Conservation (phyloP, 345 rosid species). For the Raphanus raphanistrum region DNA sequence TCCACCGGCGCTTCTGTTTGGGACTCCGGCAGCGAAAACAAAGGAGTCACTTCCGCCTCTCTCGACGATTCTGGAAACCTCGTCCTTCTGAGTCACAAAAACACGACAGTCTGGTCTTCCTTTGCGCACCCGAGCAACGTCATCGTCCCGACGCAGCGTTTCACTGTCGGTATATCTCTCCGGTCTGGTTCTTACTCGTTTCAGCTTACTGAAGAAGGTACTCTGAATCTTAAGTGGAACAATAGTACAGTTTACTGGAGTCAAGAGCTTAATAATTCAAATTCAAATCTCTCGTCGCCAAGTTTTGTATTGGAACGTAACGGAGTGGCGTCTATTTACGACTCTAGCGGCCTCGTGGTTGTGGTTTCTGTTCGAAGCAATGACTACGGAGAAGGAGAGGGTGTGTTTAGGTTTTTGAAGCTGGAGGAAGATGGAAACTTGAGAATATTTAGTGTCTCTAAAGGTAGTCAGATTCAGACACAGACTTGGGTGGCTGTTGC, state of each 20-base stretch:
- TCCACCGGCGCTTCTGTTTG: slow-evolving; percentile 58
- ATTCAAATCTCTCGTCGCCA: slow-evolving; percentile 48
- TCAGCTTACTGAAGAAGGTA: slow-evolving; percentile 42
- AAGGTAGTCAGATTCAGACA: slow-evolving; percentile 31
- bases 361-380: slow-evolving; percentile 49
- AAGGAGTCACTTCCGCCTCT: slow-evolving; percentile 51
- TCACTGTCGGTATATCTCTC: slow-evolving; percentile 32
- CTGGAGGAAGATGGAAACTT: slow-evolving; percentile 65
- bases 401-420: slow-evolving; percentile 55
- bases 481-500: slow-evolving; percentile 56
- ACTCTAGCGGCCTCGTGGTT: slow-evolving; percentile 29
- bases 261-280: slow-evolving; percentile 50
- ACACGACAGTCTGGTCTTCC: slow-evolving; percentile 53
- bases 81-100: slow-evolving; percentile 25
- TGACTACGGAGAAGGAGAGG: slow-evolving; percentile 57
- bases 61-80: slow-evolving; percentile 57
- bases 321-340: slow-evolving; percentile 53
- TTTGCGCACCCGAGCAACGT: slow-evolving; percentile 54
- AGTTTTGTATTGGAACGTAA: slow-evolving; percentile 42
- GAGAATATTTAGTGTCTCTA: slow-evolving; percentile 50
- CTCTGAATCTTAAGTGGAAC: slow-evolving; percentile 58
- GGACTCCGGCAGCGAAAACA: slow-evolving; percentile 49
- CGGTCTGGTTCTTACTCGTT: slow-evolving; percentile 55
- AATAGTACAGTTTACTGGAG: slow-evolving; percentile 47
- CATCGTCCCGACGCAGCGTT: slow-evolving; percentile 52